Evolutionary conservation across 2,329 filamentous ascomycete genomes (phyloP).

Genomic region (Monosporascus sp.): DNA sequence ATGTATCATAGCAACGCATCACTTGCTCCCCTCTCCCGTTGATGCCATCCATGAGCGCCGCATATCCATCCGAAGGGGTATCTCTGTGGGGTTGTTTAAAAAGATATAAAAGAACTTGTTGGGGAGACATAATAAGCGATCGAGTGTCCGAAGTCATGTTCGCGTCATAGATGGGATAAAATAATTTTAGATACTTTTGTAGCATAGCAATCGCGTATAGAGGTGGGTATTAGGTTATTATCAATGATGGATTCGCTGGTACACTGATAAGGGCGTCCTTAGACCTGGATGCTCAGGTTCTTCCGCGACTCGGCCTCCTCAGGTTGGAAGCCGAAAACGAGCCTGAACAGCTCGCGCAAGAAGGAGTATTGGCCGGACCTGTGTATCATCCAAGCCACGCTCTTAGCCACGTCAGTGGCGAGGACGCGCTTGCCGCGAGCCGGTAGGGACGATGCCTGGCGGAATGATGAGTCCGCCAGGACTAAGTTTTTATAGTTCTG

Average conservation of each 20-base stretch:
- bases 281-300: slow-evolving; percentile 56
- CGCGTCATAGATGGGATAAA: no score
- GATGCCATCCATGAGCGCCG: no score
- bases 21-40: no score
- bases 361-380: slow-evolving; percentile 69
- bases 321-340: slow-evolving; percentile 79
- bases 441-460: slow-evolving; percentile 49
- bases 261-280: neutral
- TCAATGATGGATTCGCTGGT: neutral
- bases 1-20: no score
- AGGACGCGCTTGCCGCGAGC: slow-evolving; percentile 52
- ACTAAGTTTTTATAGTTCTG: slow-evolving; percentile 79
- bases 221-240: no score
- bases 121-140: no score
- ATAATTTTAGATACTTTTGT: no score
- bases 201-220: no score
- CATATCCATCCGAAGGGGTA: no score
- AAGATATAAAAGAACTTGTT: no score
- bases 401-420: slow-evolving; percentile 73
- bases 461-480: slow-evolving; percentile 64
- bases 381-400: slow-evolving; percentile 69
- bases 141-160: no score
- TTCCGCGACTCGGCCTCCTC: slow-evolving; percentile 71
- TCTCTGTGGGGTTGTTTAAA: no score
- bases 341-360: slow-evolving; percentile 72